Percentiles rank a stretch among this genome's conserved stretches.
phyloP scores from a whole-genome alignment of 2,329 filamentous ascomycete species.

The Rutstroemia sp. region DNA sequence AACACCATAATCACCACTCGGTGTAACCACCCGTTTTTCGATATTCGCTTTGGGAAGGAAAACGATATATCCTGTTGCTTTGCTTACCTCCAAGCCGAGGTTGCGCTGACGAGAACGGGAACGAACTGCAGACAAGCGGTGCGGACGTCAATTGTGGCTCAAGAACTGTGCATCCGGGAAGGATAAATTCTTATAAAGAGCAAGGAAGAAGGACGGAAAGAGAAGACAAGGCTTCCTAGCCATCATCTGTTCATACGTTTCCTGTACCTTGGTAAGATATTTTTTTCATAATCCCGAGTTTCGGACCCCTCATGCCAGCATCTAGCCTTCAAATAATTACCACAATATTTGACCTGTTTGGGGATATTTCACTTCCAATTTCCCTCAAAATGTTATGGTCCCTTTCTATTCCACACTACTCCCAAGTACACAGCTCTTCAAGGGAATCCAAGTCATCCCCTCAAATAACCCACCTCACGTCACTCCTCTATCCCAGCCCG shows the following conservation, averaged over 20 bases:
- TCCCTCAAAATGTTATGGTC: neutral
- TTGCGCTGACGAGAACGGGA: neutral
- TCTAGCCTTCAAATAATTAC: neutral
- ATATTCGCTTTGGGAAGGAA: neutral
- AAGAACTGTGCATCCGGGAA: neutral
- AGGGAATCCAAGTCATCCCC: neutral
- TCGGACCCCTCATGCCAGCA: neutral
- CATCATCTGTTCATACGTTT: neutral
- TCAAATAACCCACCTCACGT: neutral
- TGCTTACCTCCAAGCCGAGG: neutral
- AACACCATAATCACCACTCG: neutral
- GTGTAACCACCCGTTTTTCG: neutral
- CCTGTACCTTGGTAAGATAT: conserved; percentile 1
- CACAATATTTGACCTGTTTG: neutral
- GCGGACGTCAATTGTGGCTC: neutral
- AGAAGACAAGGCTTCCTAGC: conserved; percentile 1
- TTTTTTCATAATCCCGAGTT: neutral
- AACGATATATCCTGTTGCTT: neutral
- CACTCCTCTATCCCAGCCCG: neutral
- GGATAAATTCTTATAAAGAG: neutral
- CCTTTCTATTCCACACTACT: neutral
- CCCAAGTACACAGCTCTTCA: neutral
- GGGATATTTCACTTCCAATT: neutral
- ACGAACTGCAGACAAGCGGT: neutral
- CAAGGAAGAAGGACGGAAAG: neutral